Percentiles rank a stretch among this genome's conserved stretches.
phyloP scores from a whole-genome alignment of 2,329 filamentous ascomycete genomes.

The Triangularia setosa region DNA sequence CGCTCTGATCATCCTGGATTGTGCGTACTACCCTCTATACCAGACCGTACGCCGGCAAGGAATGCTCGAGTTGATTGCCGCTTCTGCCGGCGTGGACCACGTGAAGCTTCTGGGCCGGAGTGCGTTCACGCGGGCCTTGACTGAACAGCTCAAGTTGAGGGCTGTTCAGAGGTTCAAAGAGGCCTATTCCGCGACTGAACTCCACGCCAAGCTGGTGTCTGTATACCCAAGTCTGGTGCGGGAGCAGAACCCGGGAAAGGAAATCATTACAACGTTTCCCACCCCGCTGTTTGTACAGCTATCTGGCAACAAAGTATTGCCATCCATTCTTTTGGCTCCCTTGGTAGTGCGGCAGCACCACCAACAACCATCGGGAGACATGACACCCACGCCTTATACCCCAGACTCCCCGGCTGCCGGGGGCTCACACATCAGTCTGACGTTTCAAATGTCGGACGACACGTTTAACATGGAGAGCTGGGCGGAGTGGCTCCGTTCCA shows the following conservation, averaged over 20 bases:
- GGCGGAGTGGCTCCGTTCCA: conserved; percentile 55
- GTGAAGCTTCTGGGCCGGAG: conserved; percentile 44
- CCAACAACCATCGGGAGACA: conserved; percentile 27
- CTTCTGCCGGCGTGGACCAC: conserved; percentile 52
- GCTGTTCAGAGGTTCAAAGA: conserved; percentile 40
- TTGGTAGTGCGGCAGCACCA: conserved; percentile 21
- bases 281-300: conserved; percentile 55
- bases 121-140: conserved; percentile 49
- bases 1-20: conserved; percentile 56
- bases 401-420: conserved; percentile 33
- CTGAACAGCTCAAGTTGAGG: conserved; percentile 47
- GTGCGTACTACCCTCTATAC: conserved; percentile 53
- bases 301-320: conserved; percentile 49
- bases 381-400: conserved; percentile 37
- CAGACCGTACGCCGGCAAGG: conserved; percentile 50
- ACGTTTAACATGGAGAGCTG: conserved; percentile 50
- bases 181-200: conserved; percentile 48
- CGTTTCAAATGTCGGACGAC: conserved; percentile 49
- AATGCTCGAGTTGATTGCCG: conserved; percentile 54
- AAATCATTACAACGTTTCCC: conserved; percentile 46
- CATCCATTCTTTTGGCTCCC: conserved; percentile 54
- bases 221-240: conserved; percentile 50
- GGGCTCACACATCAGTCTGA: conserved; percentile 46
- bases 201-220: conserved; percentile 52
- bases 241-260: conserved; percentile 46